phyloP scores from a whole-genome alignment of 2,329 filamentous ascomycete genomes.

The Alternaria metachromatica region DNA sequence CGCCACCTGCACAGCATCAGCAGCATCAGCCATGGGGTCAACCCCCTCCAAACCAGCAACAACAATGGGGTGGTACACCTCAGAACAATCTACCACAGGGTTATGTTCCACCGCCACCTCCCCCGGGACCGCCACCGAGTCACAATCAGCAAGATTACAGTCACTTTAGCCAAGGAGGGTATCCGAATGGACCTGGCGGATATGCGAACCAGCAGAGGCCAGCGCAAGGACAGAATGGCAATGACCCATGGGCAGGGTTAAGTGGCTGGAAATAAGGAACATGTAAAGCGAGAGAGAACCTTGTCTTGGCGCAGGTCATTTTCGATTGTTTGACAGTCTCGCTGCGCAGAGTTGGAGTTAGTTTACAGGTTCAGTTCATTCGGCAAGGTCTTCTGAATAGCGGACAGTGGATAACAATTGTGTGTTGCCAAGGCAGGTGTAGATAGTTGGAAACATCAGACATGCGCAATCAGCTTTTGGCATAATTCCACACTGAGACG shows the following conservation, averaged over 20 bases:
- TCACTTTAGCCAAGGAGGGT: conserved; percentile 60
- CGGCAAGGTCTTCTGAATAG: not conserved
- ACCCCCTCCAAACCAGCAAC: conserved; percentile 55
- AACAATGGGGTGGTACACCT: conserved; percentile 63
- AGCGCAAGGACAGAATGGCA: conserved; percentile 40
- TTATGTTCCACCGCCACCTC: conserved; percentile 71
- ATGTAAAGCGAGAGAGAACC: not conserved
- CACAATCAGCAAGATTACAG: conserved; percentile 60
- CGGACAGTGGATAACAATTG: not conserved
- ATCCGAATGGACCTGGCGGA: conserved; percentile 56
- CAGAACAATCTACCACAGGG: conserved; percentile 63
- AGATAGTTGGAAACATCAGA: not conserved
- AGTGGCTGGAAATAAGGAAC: conserved; percentile 69
- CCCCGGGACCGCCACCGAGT: conserved; percentile 66
- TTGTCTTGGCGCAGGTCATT: not conserved
- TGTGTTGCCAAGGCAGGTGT: not conserved
- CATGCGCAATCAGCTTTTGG: not conserved
- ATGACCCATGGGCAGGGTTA: conserved; percentile 74
- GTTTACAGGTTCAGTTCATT: not conserved
- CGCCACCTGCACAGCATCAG: conserved; percentile 51
- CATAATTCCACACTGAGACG: not conserved
- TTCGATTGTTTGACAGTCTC: not conserved
- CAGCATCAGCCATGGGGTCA: conserved; percentile 62
- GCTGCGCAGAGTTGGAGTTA: not conserved
- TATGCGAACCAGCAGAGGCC: conserved; percentile 39